phyloP scores from a whole-genome alignment of 805 yeast genomes.

The Candida xiaguanensis region DNA sequence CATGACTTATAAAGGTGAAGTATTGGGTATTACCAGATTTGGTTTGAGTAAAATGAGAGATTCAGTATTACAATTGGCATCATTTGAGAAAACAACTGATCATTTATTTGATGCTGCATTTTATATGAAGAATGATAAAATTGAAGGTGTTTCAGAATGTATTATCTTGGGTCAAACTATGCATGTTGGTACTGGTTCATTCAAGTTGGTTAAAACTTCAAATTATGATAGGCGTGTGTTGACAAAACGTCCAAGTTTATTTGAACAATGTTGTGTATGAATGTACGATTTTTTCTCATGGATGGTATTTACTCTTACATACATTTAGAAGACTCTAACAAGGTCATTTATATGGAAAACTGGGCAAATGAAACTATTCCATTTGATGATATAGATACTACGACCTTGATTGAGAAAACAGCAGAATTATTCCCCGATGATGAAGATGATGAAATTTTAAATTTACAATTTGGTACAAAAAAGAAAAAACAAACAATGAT shows the following conservation, averaged over 20 bases:
- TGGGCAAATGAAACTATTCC: constrained; percentile 41
- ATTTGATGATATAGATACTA: constrained; percentile 41
- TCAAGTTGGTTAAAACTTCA: constrained; percentile 70
- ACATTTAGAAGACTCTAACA: constrained; percentile 37
- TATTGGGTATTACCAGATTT: constrained; percentile 94
- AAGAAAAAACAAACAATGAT: constrained; percentile 31
- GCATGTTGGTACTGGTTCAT: constrained; percentile 97
- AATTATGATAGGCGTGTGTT: constrained; percentile 42
- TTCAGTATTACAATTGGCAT: constrained; percentile 92
- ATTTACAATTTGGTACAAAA: constrained; percentile 38
- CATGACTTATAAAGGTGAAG: constrained; percentile 98
- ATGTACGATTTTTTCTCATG: constrained; percentile 5
- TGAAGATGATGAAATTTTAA: constrained; percentile 35
- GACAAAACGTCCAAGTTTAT: constrained; percentile 40
- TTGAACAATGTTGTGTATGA: constrained; percentile 28
- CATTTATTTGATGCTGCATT: constrained; percentile 98
- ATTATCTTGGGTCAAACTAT: constrained; percentile 96
- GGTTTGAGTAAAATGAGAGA: constrained; percentile 99
- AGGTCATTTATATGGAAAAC: constrained; percentile 37
- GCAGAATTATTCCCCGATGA: constrained; percentile 35
- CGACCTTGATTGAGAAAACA: constrained; percentile 33
- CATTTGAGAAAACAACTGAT: constrained; percentile 97
- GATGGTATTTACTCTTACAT: constrained; percentile 26
- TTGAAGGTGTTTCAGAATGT: constrained; percentile 98
- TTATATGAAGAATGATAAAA: constrained; percentile 91